A percentile compares a stretch with the other conserved stretches of the same genome.
Evolutionary conservation across 768 basidiomycete species (phyloP).

Genomic region (Clitopilus hobsonii): DNA sequence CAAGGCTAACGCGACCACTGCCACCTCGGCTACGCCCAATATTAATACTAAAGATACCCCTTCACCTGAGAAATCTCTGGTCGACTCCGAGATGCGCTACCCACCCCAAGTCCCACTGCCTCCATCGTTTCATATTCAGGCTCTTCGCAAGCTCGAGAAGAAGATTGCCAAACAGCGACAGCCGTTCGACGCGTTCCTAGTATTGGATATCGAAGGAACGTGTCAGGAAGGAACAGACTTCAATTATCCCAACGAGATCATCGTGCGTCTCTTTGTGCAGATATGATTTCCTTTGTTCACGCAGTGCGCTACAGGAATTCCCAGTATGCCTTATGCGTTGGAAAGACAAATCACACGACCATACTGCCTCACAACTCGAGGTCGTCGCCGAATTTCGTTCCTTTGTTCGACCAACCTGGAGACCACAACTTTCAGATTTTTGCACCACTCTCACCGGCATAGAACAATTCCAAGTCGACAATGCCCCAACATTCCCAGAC

Average conservation of each 20-base stretch:
- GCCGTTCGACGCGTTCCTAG: constrained; percentile 74
- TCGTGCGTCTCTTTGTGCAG: constrained; percentile 46
- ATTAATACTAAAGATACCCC: background rate
- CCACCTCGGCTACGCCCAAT: background rate
- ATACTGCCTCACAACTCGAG: constrained; percentile 53
- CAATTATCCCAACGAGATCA: constrained; percentile 92
- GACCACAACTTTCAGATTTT: constrained; percentile 74
- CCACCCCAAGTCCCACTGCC: background rate
- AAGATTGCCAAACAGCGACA: constrained; percentile 23
- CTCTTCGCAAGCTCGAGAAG: background rate
- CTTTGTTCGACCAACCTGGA: constrained; percentile 87
- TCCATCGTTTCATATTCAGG: background rate
- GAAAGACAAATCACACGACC: constrained; percentile 55
- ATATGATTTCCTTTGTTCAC: background rate
- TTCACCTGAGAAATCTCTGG: background rate
- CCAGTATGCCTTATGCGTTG: constrained; percentile 88
- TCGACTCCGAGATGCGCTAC: background rate
- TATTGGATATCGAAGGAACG: constrained; percentile 89
- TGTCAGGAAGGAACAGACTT: constrained; percentile 67
- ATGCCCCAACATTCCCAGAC: constrained; percentile 69
- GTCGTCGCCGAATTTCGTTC: constrained; percentile 80
- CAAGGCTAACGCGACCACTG: background rate
- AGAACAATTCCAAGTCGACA: constrained; percentile 80
- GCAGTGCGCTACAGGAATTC: constrained; percentile 62
- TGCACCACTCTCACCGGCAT: constrained; percentile 90